A percentile compares a stretch with the other conserved stretches of the same genome.
Evolutionary conservation across 2,329 filamentous ascomycete genomes (phyloP).

Genomic region (Geosmithia morbida): DNA sequence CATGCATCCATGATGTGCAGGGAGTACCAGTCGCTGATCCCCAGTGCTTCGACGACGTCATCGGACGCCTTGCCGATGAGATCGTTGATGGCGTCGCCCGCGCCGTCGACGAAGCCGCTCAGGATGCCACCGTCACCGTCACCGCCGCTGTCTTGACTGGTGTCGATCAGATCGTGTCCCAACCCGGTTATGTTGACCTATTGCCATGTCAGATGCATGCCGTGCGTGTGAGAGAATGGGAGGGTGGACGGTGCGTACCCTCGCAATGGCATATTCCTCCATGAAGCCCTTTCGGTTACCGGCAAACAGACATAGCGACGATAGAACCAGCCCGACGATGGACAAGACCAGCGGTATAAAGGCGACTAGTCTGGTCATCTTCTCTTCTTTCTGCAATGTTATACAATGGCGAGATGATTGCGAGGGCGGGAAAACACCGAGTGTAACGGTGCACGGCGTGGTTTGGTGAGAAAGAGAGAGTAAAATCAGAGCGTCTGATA

Average conservation of each 20-base stretch:
- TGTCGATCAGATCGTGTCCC: conserved; percentile 16
- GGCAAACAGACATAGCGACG: conserved; percentile 23
- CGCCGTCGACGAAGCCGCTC: conserved; percentile 14
- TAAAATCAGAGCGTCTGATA: too few relatives aligned
- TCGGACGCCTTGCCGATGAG: conserved; percentile 23
- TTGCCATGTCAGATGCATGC: not conserved
- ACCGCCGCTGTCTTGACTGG: conserved; percentile 7
- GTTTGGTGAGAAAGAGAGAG: too few relatives aligned
- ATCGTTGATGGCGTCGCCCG: conserved; percentile 18
- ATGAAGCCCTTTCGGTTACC: conserved; percentile 25
- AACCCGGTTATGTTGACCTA: conserved; percentile 24
- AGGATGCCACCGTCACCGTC: conserved; percentile 13
- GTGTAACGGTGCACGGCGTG: too few relatives aligned
- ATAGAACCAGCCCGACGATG: conserved; percentile 22
- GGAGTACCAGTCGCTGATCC: conserved; percentile 36
- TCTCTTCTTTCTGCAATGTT: too few relatives aligned
- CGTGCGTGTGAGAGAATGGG: not conserved
- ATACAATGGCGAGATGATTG: too few relatives aligned
- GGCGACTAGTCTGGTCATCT: conserved; percentile 8
- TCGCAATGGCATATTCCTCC: conserved; percentile 25
- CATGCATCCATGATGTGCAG: conserved; percentile 32
- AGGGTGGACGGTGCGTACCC: conserved; percentile 13
- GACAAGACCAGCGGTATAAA: conserved; percentile 21
- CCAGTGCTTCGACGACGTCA: conserved; percentile 24
- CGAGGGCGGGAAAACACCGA: too few relatives aligned